Percentiles rank a stretch among this genome's conserved stretches.
These are phyloP conservation scores for Cryphonectria naterciae DNA, from an alignment of 2,329 filamentous ascomycete species.

Conservation along the genomic window DNA sequence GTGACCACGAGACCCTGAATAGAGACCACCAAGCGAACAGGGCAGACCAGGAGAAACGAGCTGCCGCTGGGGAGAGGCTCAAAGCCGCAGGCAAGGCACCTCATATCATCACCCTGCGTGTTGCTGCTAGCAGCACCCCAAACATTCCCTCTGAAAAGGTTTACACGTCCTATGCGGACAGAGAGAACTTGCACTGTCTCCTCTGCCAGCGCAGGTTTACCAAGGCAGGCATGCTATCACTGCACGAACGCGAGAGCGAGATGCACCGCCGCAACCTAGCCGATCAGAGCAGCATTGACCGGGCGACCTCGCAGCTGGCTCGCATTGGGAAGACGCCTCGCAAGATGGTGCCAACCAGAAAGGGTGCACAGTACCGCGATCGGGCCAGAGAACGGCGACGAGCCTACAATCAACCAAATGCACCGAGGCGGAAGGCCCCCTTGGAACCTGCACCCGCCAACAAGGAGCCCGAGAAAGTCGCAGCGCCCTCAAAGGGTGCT, in stretches of 20 bases:
- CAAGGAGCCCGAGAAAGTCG: constrained; percentile 38
- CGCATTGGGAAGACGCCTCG: constrained; percentile 37
- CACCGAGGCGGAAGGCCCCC: constrained; percentile 49
- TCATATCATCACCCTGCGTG: constrained; percentile 34
- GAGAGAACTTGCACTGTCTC: constrained; percentile 46
- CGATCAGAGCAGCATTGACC: constrained; percentile 36
- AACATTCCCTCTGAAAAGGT: constrained; percentile 41
- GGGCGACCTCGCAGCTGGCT: constrained; percentile 37
- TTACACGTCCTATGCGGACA: constrained; percentile 61
- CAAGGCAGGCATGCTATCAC: constrained; percentile 44
- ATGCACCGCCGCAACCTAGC: constrained; percentile 44
- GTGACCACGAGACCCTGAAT: constrained; percentile 63
- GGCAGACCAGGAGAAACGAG: constrained; percentile 31
- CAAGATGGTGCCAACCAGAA: constrained; percentile 34
- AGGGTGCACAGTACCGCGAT: constrained; percentile 59
- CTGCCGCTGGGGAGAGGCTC: constrained; percentile 32
- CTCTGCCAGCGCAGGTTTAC: constrained; percentile 49
- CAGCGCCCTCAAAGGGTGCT: constrained; percentile 59
- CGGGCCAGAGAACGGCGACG: constrained; percentile 69
- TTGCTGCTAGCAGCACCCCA: constrained; percentile 27
- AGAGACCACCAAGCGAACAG: constrained; percentile 52
- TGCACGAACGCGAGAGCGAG: constrained; percentile 50
- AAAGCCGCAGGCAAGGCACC: constrained; percentile 32
- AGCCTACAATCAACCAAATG: constrained; percentile 61
- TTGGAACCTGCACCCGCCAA: constrained; percentile 41